Percentiles rank a stretch among this genome's conserved stretches.
Evolutionary conservation across 306 rosid species (phyloP).

Genomic region (Rosa chinensis): DNA sequence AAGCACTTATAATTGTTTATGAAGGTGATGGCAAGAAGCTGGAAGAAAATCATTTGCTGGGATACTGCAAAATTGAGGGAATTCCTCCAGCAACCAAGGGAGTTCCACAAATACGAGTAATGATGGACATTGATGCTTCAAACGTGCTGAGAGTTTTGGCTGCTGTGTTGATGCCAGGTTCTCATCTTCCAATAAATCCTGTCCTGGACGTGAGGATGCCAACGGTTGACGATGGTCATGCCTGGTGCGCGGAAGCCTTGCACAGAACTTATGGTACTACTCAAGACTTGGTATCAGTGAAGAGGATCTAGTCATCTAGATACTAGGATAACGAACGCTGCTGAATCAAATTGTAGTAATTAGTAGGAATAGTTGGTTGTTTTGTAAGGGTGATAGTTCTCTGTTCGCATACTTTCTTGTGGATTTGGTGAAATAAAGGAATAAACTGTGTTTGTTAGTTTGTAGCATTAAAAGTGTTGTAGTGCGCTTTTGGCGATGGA

Average conservation of each 20-base stretch:
- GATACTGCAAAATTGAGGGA: conserved; percentile 72
- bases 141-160: conserved; percentile 64
- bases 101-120: conserved; percentile 64
- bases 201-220: conserved; percentile 91
- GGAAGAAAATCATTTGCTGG: conserved; percentile 73
- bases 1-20: conserved; percentile 66
- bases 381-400: not conserved
- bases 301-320: conserved; percentile 35
- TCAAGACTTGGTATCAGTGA: conserved; percentile 58
- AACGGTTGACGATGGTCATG: conserved; percentile 76
- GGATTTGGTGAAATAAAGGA: not conserved
- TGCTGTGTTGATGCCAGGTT: conserved; percentile 60
- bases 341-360: not conserved
- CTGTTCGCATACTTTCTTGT: not conserved
- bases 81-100: conserved; percentile 74
- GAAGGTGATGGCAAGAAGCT: conserved; percentile 67
- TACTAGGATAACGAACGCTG: too few species aligned
- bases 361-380: not conserved
- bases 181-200: conserved; percentile 48
- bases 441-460: not conserved
- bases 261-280: conserved; percentile 52
- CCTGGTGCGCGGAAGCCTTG: conserved; percentile 87
- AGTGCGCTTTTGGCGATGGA: too few species aligned
- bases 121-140: conserved; percentile 79
- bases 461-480: too few species aligned